Conservation (phyloP, 352 stramenopile genomes). For the Thalassiosira sp. region DNA sequence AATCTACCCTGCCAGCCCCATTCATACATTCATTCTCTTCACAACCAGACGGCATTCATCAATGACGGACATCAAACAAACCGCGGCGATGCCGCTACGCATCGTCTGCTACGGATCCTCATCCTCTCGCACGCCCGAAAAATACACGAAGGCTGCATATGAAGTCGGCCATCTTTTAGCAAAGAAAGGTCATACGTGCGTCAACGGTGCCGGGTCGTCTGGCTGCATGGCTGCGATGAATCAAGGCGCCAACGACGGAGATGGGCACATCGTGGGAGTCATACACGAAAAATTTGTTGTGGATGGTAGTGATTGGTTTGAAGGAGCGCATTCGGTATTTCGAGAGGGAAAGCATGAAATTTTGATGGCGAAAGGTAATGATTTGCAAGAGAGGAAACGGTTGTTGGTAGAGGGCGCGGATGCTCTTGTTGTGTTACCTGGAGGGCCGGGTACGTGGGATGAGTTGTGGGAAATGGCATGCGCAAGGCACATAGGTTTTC, state of each 20-base stretch:
- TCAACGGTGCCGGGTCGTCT: conserved; percentile 73
- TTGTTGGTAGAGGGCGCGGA: conserved; percentile 73
- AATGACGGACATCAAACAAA: background rate
- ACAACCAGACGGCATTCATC: too few relatives aligned
- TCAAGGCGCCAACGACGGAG: conserved; percentile 58
- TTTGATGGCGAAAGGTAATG: conserved; percentile 68
- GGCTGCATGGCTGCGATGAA: conserved; percentile 83
- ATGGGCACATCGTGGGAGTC: conserved; percentile 77
- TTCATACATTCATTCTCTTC: too few relatives aligned
- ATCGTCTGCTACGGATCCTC: conserved; percentile 80
- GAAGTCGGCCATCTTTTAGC: conserved; percentile 66
- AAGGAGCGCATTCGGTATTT: conserved; percentile 35
- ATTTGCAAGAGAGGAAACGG: conserved; percentile 80
- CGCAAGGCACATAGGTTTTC: conserved; percentile 67
- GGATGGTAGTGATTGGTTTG: conserved; percentile 64
- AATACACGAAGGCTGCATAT: conserved; percentile 66
- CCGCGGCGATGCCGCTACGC: conserved; percentile 33
- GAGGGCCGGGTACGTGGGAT: conserved; percentile 80
- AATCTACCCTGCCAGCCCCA: too few relatives aligned
- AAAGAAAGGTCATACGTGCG: conserved; percentile 66
- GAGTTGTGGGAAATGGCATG: conserved; percentile 84
- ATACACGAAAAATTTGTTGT: conserved; percentile 84
- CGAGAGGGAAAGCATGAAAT: conserved; percentile 48
- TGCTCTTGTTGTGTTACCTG: conserved; percentile 73
- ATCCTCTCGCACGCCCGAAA: conserved; percentile 58